phyloP scores from a whole-genome alignment of 345 rosid genomes.

The Gossypium ekmanianum region DNA sequence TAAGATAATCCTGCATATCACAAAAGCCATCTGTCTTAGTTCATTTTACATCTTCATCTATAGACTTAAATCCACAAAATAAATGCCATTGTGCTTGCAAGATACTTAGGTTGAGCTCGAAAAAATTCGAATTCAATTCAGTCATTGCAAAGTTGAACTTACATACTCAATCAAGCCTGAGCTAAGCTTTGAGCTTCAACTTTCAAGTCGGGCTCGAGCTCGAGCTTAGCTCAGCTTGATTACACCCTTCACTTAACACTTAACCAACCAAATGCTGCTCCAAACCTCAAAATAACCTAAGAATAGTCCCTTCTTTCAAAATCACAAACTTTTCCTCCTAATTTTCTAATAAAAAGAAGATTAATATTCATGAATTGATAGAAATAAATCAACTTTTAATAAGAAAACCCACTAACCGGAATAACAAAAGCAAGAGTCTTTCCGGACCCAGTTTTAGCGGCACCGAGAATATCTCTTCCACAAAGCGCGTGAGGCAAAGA shows the following conservation, averaged over 20 bases:
- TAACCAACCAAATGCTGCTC: too few species aligned
- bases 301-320: not conserved
- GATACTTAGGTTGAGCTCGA: not conserved
- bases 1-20: not conserved
- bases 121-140: not conserved
- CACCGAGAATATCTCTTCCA: constrained; percentile 86
- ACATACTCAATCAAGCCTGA: not conserved
- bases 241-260: not conserved
- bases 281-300: too few species aligned
- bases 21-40: not conserved
- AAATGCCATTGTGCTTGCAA: not conserved
- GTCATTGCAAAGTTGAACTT: not conserved
- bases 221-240: not conserved
- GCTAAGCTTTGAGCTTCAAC: not conserved
- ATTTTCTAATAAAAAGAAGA: not conserved
- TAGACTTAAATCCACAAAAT: not conserved
- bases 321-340: not conserved
- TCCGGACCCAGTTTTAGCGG: constrained; percentile 94
- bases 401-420: constrained; percentile 53
- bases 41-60: not conserved
- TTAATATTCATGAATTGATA: not conserved
- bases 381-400: not conserved
- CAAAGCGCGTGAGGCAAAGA: constrained; percentile 45
- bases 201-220: not conserved
- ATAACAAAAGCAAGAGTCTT: constrained; percentile 88